Percentiles rank a stretch among this genome's conserved stretches.
These are phyloP conservation scores for Globisporangium viniferum DNA, from an alignment of 352 stramenopile genomes.

Conservation along the genomic window DNA sequence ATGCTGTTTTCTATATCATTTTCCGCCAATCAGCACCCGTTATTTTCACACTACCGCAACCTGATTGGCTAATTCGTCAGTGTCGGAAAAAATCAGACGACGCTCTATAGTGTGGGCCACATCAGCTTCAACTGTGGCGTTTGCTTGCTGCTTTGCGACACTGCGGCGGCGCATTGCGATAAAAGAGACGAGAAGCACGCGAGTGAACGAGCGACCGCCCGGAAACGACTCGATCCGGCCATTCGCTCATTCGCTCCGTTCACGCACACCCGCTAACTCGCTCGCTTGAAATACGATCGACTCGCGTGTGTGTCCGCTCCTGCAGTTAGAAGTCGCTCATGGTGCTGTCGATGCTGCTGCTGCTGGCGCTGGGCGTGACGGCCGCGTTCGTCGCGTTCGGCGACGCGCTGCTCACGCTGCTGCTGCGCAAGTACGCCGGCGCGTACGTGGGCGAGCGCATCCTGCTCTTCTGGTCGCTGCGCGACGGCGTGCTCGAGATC, in stretches of 20 bases:
- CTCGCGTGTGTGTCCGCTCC: not conserved
- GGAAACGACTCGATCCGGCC: conserved; percentile 5
- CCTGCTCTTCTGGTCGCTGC: conserved; percentile 58
- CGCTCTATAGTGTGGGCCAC: conserved; percentile 6
- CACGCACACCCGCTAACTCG: not conserved
- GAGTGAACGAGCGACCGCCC: not conserved
- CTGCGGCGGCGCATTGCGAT: not conserved
- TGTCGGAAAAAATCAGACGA: conserved; percentile 6
- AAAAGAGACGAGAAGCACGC: not conserved
- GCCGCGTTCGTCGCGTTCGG: conserved; percentile 41
- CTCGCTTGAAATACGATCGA: not conserved
- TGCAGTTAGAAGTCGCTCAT: conserved; percentile 12
- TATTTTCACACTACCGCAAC: not conserved
- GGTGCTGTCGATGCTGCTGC: conserved; percentile 33
- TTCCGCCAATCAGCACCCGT: not conserved
- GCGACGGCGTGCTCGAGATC: conserved; percentile 56
- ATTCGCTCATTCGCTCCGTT: not conserved
- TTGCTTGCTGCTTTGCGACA: conserved; percentile 5
- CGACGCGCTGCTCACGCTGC: conserved; percentile 58
- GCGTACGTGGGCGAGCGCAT: conserved; percentile 55
- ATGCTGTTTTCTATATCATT: not conserved
- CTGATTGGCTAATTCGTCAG: not conserved
- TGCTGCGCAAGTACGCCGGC: conserved; percentile 41
- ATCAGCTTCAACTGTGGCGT: conserved; percentile 10
- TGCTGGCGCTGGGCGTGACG: conserved; percentile 23